Evolutionary conservation across 331 rosid genomes (phyloP).

Genomic region (Erythrophleum ivorense): DNA sequence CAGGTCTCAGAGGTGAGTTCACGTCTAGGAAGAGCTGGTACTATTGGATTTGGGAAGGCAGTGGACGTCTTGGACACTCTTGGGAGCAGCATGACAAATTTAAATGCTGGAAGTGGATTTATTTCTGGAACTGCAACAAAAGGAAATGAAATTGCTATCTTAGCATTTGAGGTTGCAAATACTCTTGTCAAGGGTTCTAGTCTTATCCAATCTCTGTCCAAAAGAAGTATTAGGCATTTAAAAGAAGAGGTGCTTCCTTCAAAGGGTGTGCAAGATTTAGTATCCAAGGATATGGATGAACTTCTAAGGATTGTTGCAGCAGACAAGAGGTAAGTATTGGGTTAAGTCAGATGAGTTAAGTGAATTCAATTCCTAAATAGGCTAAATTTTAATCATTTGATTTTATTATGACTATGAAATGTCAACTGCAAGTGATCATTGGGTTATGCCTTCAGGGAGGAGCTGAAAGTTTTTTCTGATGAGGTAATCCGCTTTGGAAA

Average conservation of each 20-base stretch:
- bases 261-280: slow-evolving; percentile 69
- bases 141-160: slow-evolving; percentile 77
- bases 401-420: slow-evolving; percentile 2
- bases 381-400: slow-evolving; percentile 22
- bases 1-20: slow-evolving; percentile 82
- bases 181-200: slow-evolving; percentile 77
- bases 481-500: slow-evolving; percentile 93
- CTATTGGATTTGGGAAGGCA: slow-evolving; percentile 67
- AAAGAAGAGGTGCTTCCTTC: slow-evolving; percentile 77
- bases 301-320: slow-evolving; percentile 68
- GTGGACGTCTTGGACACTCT: slow-evolving; percentile 88
- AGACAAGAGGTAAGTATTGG: slow-evolving; percentile 67
- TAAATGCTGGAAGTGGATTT: slow-evolving; percentile 73
- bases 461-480: slow-evolving; percentile 70
- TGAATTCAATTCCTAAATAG: slow-evolving; percentile 12
- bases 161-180: slow-evolving; percentile 87
- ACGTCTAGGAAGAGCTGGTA: slow-evolving; percentile 73
- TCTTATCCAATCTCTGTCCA: slow-evolving; percentile 75
- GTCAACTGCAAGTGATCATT: slow-evolving; percentile 35
- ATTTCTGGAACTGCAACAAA: slow-evolving; percentile 61
- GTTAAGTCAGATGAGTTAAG: slow-evolving; percentile 25
- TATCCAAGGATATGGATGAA: slow-evolving; percentile 69
- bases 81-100: slow-evolving; percentile 88
- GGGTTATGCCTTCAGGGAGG: slow-evolving; percentile 61
- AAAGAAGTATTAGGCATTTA: slow-evolving; percentile 53